Evolutionary conservation across 208 protist genomes (phyloP).

Genomic region (Angomonas deanei): DNA sequence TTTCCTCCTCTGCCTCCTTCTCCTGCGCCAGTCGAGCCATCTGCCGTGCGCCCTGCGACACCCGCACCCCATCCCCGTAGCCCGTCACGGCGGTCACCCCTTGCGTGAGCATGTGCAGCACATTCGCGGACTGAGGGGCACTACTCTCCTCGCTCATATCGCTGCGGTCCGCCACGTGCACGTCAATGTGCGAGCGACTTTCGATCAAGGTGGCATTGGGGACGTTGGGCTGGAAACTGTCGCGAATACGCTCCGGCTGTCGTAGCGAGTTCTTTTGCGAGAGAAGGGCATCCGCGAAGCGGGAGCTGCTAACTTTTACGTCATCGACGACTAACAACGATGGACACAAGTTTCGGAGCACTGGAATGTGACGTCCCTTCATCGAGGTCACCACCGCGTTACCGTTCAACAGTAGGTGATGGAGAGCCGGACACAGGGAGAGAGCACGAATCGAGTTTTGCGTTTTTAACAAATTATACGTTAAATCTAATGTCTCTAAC

Average conservation of each 20-base stretch:
- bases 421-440: conserved; percentile 60
- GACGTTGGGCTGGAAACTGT: not conserved
- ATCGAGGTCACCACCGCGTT: conserved; percentile 61
- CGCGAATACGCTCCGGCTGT: conserved; percentile 25
- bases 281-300: conserved; percentile 34
- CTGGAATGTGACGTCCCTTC: conserved; percentile 21
- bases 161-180: not conserved
- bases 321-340: conserved; percentile 65
- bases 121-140: conserved; percentile 25
- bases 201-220: conserved; percentile 3
- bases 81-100: conserved; percentile 46
- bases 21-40: conserved; percentile 16
- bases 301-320: conserved; percentile 37
- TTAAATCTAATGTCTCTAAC: conserved; percentile 85
- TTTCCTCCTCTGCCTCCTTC: conserved; percentile 14
- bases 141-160: not conserved
- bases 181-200: not conserved
- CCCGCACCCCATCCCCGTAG: conserved; percentile 41
- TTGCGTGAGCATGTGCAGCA: conserved; percentile 67
- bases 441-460: conserved; percentile 52
- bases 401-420: conserved; percentile 61
- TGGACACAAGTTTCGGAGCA: conserved; percentile 82
- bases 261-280: conserved; percentile 17
- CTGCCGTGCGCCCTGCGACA: conserved; percentile 27
- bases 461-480: conserved; percentile 58